Conservation (phyloP, 768 basidiomycete species). For the Tricholoma hemisulphureum region DNA sequence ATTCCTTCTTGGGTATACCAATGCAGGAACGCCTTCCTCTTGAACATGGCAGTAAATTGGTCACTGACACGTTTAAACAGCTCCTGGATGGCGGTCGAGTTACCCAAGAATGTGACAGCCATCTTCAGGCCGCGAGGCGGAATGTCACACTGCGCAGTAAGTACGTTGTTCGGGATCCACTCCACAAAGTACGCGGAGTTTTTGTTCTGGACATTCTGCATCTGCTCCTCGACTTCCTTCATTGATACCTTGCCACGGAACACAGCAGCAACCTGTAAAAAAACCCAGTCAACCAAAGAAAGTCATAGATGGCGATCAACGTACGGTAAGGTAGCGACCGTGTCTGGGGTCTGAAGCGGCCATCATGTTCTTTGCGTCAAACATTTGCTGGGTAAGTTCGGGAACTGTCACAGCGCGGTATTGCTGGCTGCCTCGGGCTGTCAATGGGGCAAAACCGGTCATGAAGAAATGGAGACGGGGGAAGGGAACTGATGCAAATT, state of each 20-base stretch:
- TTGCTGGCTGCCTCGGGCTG: slow-evolving; percentile 89
- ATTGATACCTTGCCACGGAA: slow-evolving; percentile 99
- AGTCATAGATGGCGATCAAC: slow-evolving; percentile 20
- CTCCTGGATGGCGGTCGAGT: slow-evolving; percentile 96
- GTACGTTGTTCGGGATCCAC: slow-evolving; percentile 99
- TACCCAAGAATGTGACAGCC: slow-evolving; percentile 97
- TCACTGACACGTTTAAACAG: slow-evolving; percentile 98
- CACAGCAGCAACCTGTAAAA: slow-evolving; percentile 75
- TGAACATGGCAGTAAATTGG: slow-evolving; percentile 99
- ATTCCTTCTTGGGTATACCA: slow-evolving; percentile 99
- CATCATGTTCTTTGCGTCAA: slow-evolving; percentile 99
- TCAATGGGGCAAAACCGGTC: slow-evolving; percentile 93
- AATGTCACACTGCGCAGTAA: slow-evolving; percentile 98
- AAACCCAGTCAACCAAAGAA: neutral
- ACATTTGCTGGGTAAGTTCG: slow-evolving; percentile 98
- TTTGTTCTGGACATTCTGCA: slow-evolving; percentile 97
- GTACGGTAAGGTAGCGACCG: slow-evolving; percentile 93
- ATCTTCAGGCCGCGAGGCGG: slow-evolving; percentile 94
- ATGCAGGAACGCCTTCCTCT: slow-evolving; percentile 97
- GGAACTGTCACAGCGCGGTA: slow-evolving; percentile 98
- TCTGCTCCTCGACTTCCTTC: slow-evolving; percentile 99
- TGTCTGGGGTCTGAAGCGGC: slow-evolving; percentile 96
- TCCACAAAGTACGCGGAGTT: slow-evolving; percentile 98
- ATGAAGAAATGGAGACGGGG: slow-evolving; percentile 99
- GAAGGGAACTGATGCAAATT: slow-evolving; percentile 74